These are phyloP conservation scores for Penicillium decumbens DNA, from an alignment of 2,329 filamentous ascomycete genomes.

Conservation along the genomic window DNA sequence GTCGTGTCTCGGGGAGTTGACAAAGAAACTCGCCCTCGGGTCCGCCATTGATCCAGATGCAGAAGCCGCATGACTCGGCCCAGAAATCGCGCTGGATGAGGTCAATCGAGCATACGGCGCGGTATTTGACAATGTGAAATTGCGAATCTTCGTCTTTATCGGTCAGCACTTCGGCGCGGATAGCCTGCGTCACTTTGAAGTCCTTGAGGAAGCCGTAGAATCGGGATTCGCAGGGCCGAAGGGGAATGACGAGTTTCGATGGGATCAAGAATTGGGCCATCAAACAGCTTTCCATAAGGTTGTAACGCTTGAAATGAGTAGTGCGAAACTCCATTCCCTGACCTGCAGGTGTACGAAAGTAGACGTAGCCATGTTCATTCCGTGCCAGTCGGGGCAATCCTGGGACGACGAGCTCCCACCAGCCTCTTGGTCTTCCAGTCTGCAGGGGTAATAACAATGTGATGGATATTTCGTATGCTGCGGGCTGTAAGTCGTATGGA, in stretches of 20 bases:
- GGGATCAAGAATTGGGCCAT: constrained; percentile 27
- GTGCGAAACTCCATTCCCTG: constrained; percentile 31
- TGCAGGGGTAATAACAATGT: constrained; percentile 15
- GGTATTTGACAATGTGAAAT: constrained; percentile 15
- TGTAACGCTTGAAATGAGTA: constrained; percentile 23
- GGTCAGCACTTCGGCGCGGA: constrained; percentile 6
- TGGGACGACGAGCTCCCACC: constrained; percentile 27
- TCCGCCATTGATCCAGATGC: constrained; percentile 28
- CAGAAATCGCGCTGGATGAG: constrained; percentile 29
- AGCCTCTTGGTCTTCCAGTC: constrained; percentile 19
- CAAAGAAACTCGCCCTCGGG: constrained; percentile 25
- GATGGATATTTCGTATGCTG: constrained; percentile 22
- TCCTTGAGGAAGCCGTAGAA: constrained; percentile 30
- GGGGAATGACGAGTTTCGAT: constrained; percentile 23
- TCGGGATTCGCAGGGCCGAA: constrained; percentile 25
- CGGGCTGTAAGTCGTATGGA: constrained; percentile 8
- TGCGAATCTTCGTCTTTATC: background rate
- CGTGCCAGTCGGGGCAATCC: constrained; percentile 27
- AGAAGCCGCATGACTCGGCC: constrained; percentile 30
- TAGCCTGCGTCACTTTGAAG: constrained; percentile 22
- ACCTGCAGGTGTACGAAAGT: constrained; percentile 26
- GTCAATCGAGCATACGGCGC: constrained; percentile 28
- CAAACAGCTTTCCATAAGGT: constrained; percentile 28
- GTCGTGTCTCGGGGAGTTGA: constrained; percentile 11
- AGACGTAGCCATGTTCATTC: constrained; percentile 26